Conservation (phyloP, 371 early-diverging fungal species). For the Circinella umbellata region DNA sequence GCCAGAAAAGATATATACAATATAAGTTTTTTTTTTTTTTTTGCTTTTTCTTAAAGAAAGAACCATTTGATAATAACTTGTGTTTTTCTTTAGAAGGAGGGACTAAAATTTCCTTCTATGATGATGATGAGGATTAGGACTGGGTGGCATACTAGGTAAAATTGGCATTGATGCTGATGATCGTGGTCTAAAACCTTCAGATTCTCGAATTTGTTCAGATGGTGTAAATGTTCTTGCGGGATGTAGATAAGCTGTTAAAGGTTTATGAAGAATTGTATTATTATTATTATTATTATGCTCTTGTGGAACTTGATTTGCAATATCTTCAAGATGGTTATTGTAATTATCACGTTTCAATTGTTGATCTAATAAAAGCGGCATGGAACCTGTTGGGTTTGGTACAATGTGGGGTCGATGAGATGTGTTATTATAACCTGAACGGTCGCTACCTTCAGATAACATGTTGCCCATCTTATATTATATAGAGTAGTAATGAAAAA, state of each 20-base stretch:
- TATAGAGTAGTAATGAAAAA: neutral
- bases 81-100: too few relatives aligned
- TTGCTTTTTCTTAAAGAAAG: neutral
- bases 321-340: neutral
- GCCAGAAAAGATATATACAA: slow-evolving; percentile 10
- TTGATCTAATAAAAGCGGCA: neutral
- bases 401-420: neutral
- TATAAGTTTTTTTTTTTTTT: too few relatives aligned
- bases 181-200: slow-evolving; percentile 8
- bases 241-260: slow-evolving; percentile 18
- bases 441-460: neutral
- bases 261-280: slow-evolving; percentile 13
- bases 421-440: neutral
- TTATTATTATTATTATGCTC: neutral
- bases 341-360: too few relatives aligned
- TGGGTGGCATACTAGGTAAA: slow-evolving; percentile 7
- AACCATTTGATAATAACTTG: neutral
- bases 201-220: neutral
- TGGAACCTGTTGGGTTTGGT: slow-evolving; percentile 7
- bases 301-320: slow-evolving; percentile 1
- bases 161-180: slow-evolving; percentile 6
- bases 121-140: too few relatives aligned
- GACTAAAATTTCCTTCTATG: neutral
- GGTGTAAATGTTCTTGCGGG: neutral
- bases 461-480: neutral